Conservation (phyloP, 345 rosid genomes). For the Acer yangbiense region DNA sequence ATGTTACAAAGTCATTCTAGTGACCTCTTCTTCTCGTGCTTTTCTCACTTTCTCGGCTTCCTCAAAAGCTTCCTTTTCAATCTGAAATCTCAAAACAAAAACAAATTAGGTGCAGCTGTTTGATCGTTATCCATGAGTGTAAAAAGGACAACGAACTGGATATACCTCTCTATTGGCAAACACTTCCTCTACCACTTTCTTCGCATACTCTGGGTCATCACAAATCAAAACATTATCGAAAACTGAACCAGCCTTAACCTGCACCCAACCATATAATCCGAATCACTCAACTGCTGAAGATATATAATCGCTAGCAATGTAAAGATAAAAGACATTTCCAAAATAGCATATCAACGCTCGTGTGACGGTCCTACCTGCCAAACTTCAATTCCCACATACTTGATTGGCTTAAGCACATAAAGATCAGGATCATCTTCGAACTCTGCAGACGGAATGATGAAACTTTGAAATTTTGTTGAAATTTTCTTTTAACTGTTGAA, state of each 20-base stretch:
- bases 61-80: constrained; percentile 50
- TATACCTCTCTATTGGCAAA: constrained; percentile 48
- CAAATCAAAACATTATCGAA: constrained; percentile 45
- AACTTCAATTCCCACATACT: constrained; percentile 54
- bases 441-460: constrained; percentile 27
- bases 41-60: constrained; percentile 46
- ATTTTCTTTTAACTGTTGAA: not conserved
- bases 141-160: not conserved
- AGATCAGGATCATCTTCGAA: constrained; percentile 61
- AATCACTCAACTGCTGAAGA: not conserved
- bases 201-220: constrained; percentile 54
- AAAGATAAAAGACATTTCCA: not conserved
- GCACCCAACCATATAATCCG: constrained; percentile 11
- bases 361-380: constrained; percentile 43
- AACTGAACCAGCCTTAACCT: constrained; percentile 56
- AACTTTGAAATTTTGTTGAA: not conserved
- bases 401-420: constrained; percentile 51
- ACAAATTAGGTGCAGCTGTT: constrained; percentile 2
- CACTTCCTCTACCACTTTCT: constrained; percentile 41
- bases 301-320: not conserved
- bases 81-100: constrained; percentile 26
- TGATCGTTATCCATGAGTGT: not conserved
- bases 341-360: not conserved
- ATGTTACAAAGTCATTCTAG: not conserved
- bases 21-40: constrained; percentile 51